Conservation (phyloP, 129 eudicot genomes). For the Flaveria sonorensis region DNA sequence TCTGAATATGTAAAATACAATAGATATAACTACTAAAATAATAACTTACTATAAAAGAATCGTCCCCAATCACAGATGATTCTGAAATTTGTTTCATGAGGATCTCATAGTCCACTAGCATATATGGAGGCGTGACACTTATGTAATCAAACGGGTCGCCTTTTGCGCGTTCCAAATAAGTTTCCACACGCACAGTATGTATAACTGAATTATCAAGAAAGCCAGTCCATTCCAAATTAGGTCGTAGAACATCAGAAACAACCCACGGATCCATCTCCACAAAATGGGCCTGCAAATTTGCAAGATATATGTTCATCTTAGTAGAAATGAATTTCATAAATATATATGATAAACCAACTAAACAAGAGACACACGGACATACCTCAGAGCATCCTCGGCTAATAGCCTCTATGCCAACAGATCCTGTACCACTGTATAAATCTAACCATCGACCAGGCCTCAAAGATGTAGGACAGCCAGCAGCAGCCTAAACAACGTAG, state of each 20-base stretch:
- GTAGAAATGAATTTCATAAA: not conserved
- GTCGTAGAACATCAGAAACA: conserved; percentile 69
- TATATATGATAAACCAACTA: not conserved
- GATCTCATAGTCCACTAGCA: conserved; percentile 73
- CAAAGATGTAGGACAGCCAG: conserved; percentile 87
- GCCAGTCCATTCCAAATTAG: conserved; percentile 83
- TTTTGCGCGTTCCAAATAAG: conserved; percentile 63
- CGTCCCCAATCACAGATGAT: conserved; percentile 76
- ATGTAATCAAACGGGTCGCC: conserved; percentile 69
- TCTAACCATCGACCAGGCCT: conserved; percentile 97
- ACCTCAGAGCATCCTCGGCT: conserved; percentile 97
- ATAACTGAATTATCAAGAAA: conserved; percentile 80
- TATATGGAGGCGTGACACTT: conserved; percentile 95
- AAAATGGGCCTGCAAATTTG: conserved; percentile 72
- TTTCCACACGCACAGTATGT: conserved; percentile 77
- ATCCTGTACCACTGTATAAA: conserved; percentile 94
- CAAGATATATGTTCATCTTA: conserved; percentile 9
- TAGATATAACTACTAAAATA: not conserved
- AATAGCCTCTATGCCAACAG: conserved; percentile 96
- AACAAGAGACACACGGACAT: not conserved
- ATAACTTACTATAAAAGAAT: conserved; percentile 74
- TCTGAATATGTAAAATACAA: not conserved
- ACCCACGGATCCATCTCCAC: conserved; percentile 99
- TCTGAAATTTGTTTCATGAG: conserved; percentile 80
- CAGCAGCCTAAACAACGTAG: conserved; percentile 67